phyloP scores from a whole-genome alignment of 768 basidiomycete species.

The Cubamyces sp. region DNA sequence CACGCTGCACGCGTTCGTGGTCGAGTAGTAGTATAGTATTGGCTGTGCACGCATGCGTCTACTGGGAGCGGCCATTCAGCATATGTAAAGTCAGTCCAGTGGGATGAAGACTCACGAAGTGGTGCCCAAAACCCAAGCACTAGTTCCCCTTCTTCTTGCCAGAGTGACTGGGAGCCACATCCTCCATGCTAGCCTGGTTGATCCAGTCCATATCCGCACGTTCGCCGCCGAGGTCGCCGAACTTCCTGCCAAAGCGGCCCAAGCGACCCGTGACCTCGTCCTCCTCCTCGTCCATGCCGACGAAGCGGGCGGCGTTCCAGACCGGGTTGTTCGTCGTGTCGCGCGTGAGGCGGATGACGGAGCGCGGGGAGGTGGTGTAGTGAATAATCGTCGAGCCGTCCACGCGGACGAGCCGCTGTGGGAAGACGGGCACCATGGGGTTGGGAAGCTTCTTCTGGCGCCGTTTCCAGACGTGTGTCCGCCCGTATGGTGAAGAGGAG shows the following conservation, averaged over 20 bases:
- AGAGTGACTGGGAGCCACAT: not conserved
- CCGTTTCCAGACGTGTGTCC: slow-evolving; percentile 81
- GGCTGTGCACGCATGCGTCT: no score
- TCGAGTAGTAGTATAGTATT: no score
- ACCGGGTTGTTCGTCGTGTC: slow-evolving; percentile 89
- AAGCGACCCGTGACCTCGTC: slow-evolving; percentile 74
- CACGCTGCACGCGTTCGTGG: no score
- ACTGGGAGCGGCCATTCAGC: no score
- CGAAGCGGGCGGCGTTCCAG: slow-evolving; percentile 71
- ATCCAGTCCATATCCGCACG: slow-evolving; percentile 24
- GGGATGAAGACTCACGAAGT: no score
- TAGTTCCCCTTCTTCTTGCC: not conserved
- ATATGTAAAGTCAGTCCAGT: no score
- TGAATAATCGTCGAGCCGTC: slow-evolving; percentile 90
- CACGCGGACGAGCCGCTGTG: slow-evolving; percentile 81
- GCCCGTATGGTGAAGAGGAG: slow-evolving; percentile 81
- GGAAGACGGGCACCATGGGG: slow-evolving; percentile 84
- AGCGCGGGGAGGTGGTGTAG: slow-evolving; percentile 87
- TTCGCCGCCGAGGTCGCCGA: slow-evolving; percentile 47
- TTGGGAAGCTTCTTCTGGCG: slow-evolving; percentile 72
- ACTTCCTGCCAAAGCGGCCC: slow-evolving; percentile 78
- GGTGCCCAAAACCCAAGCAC: not conserved
- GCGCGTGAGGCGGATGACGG: slow-evolving; percentile 74
- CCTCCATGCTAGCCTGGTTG: slow-evolving; percentile 15
- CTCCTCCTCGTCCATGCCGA: slow-evolving; percentile 49